Evolutionary conservation across 768 basidiomycete species (phyloP).

Genomic region (Boletus vermiculosoides): DNA sequence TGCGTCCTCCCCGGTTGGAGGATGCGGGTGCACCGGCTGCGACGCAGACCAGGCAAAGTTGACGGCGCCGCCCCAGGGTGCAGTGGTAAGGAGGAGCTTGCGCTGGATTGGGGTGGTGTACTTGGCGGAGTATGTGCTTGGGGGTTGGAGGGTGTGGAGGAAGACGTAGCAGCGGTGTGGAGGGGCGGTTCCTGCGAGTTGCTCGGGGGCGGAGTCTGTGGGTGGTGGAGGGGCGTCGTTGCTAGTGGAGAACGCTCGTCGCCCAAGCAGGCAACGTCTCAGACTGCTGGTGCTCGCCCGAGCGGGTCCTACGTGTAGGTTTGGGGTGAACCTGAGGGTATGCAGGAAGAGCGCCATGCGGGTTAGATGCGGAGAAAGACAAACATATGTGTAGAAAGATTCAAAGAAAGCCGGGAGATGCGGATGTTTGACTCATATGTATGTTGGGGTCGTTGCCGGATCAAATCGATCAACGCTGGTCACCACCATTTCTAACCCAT

Average conservation of each 20-base stretch:
- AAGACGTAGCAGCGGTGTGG: constrained; percentile 55
- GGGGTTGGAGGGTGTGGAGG: constrained; percentile 50
- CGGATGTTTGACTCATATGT: no score
- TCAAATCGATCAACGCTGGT: no score
- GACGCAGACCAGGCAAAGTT: constrained; percentile 58
- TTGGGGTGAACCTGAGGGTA: background rate
- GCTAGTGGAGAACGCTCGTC: constrained; percentile 9
- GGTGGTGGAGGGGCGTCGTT: background rate
- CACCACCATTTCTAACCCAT: no score
- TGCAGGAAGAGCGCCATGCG: background rate
- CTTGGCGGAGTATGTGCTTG: constrained; percentile 47
- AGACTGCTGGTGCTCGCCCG: background rate
- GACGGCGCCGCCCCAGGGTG: constrained; percentile 52
- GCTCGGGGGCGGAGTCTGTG: constrained; percentile 7
- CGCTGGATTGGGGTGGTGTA: constrained; percentile 50
- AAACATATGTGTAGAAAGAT: background rate
- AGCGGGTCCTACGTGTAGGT: background rate
- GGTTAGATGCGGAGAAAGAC: background rate
- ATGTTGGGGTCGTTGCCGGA: background rate
- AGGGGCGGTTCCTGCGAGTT: constrained; percentile 51
- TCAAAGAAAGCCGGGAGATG: no score
- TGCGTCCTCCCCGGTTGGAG: constrained; percentile 6
- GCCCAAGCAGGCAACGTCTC: background rate
- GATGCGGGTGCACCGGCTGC: constrained; percentile 14
- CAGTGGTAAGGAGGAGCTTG: constrained; percentile 44